A percentile compares a stretch with the other conserved stretches of the same genome.
These are phyloP conservation scores for Diaporthe velutina DNA, from an alignment of 2,329 filamentous ascomycete genomes.

Conservation along the genomic window DNA sequence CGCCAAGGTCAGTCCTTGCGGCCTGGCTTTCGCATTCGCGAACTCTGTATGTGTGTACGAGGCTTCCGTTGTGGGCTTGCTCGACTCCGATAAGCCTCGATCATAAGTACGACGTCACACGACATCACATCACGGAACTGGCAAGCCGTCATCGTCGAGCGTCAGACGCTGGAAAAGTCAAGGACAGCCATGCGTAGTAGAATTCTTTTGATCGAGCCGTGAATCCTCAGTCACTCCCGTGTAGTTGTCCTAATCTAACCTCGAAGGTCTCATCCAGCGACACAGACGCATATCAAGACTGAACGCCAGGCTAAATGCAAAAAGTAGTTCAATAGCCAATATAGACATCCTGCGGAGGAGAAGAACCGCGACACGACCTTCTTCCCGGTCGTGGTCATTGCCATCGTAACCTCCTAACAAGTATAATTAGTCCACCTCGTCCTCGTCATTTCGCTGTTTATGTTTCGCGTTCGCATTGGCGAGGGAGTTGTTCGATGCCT, in stretches of 20 bases:
- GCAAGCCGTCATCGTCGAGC: not conserved
- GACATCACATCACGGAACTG: not conserved
- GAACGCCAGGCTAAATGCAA: conserved; percentile 35
- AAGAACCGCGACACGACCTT: not conserved
- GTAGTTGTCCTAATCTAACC: not conserved
- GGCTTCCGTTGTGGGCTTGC: too few species aligned
- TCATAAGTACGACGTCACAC: not conserved
- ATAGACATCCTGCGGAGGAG: not conserved
- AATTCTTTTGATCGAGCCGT: not conserved
- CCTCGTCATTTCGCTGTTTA: conserved; percentile 44
- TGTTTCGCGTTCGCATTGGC: conserved; percentile 44
- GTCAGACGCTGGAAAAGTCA: not conserved
- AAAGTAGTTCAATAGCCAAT: conserved; percentile 15
- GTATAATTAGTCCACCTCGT: conserved; percentile 45
- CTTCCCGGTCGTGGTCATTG: not conserved
- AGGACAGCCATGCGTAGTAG: not conserved
- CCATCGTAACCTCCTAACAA: not conserved
- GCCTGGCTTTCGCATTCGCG: not conserved
- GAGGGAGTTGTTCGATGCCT: conserved; percentile 44
- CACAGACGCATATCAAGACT: not conserved
- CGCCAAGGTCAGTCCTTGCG: conserved; percentile 5
- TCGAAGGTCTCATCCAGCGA: not conserved
- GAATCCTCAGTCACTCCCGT: not conserved
- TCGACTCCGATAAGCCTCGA: not conserved
- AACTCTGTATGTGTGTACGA: not conserved